phyloP scores from a whole-genome alignment of 2,329 filamentous ascomycete species.

The Cladophialophora yegresii region DNA sequence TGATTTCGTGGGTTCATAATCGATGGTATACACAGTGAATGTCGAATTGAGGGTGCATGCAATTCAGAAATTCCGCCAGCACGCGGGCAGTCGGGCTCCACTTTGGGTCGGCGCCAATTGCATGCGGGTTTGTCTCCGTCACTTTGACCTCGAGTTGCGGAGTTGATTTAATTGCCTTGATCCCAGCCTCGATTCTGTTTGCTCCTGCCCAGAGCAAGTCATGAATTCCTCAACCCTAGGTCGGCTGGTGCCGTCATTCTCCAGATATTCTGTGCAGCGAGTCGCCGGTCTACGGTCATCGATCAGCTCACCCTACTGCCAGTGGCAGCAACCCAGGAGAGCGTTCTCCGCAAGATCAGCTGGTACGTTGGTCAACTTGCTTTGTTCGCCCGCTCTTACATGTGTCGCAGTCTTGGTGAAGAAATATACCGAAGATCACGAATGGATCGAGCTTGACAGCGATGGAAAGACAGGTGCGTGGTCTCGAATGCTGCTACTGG shows the following conservation, averaged over 20 bases:
- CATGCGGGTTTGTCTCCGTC: constrained; percentile 13
- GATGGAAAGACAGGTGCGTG: constrained; percentile 74
- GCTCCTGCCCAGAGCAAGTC: not conserved
- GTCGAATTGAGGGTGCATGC: not conserved
- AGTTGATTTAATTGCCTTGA: constrained; percentile 6
- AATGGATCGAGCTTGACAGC: constrained; percentile 89
- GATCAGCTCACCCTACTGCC: constrained; percentile 2
- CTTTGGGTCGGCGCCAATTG: constrained; percentile 11
- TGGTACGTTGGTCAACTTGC: not conserved
- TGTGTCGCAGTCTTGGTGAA: constrained; percentile 55
- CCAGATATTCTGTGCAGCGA: constrained; percentile 14
- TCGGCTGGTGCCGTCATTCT: constrained; percentile 25
- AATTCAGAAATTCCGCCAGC: constrained; percentile 11
- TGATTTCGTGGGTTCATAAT: not conserved
- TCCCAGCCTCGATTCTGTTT: not conserved
- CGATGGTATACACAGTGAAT: not conserved
- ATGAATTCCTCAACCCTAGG: constrained; percentile 24
- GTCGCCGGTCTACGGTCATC: constrained; percentile 14
- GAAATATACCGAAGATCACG: constrained; percentile 95
- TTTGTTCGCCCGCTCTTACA: not conserved
- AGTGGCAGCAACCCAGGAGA: constrained; percentile 21
- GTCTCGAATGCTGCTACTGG: constrained; percentile 7
- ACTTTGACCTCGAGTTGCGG: constrained; percentile 7
- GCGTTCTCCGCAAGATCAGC: constrained; percentile 4
- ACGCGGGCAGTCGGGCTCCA: constrained; percentile 1